phyloP scores from a whole-genome alignment of 2,329 filamentous ascomycete species.

The Aureobasidium uvarum region DNA sequence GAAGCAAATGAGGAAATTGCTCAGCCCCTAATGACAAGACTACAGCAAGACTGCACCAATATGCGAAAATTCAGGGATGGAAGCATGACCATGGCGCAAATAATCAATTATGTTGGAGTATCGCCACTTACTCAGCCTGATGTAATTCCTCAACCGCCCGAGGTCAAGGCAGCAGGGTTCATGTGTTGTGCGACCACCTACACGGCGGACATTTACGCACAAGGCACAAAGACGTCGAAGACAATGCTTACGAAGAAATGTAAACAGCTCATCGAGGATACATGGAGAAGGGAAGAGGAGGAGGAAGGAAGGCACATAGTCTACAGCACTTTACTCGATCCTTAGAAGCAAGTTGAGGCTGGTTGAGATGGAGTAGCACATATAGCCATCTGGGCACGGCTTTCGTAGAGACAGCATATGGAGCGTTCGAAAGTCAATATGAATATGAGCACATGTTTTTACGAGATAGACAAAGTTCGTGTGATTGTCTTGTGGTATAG shows the following conservation, averaged over 20 bases:
- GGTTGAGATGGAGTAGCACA: neutral
- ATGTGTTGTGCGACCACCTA: neutral
- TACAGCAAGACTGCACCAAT: neutral
- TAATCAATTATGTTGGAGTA: neutral
- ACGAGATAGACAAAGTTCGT: neutral
- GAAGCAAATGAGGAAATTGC: neutral
- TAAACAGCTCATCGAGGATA: neutral
- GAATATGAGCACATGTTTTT: no score
- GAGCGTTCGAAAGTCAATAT: no score
- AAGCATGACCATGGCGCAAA: neutral
- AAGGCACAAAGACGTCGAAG: neutral
- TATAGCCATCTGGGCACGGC: neutral
- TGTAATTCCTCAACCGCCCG: neutral
- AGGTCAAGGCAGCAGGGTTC: neutral
- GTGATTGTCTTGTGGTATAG: neutral
- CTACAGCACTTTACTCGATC: no score
- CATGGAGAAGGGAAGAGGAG: neutral
- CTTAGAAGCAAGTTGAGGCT: neutral
- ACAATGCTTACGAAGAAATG: neutral
- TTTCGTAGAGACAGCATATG: no score
- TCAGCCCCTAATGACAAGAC: neutral
- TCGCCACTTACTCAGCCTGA: no score
- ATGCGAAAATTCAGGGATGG: slow-evolving; percentile 4
- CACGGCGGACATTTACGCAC: neutral
- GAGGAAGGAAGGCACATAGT: neutral